Conservation (phyloP, 352 stramenopile species). For the Vaucheria bursata region DNA sequence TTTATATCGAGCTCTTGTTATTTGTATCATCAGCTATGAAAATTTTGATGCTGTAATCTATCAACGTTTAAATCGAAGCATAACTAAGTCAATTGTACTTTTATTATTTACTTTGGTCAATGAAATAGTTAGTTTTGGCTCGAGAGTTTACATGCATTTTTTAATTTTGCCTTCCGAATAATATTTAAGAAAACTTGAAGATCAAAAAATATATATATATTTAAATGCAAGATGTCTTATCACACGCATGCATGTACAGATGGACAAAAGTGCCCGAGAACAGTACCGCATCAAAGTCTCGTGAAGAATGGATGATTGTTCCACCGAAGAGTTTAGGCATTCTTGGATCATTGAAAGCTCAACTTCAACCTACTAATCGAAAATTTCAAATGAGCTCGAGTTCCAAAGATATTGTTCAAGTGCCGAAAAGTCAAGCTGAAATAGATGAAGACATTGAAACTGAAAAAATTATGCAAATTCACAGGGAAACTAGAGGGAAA, state of each 20-base stretch:
- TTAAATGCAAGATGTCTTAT: too few species aligned
- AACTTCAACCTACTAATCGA: not conserved
- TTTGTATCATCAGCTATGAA: too few species aligned
- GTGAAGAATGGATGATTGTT: not conserved
- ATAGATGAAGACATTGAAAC: not conserved
- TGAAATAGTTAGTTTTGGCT: too few species aligned
- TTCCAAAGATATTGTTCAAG: not conserved
- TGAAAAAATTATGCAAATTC: not conserved
- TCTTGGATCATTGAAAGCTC: not conserved
- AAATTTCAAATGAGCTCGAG: not conserved
- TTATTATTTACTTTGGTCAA: too few species aligned
- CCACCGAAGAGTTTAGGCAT: not conserved
- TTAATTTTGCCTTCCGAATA: too few species aligned
- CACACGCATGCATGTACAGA: not conserved
- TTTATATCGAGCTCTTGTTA: too few species aligned
- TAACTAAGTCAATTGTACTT: too few species aligned
- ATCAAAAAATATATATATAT: too few species aligned
- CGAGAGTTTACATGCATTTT: too few species aligned
- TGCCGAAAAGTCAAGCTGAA: not conserved
- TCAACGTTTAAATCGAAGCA: too few species aligned
- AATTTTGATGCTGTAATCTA: too few species aligned
- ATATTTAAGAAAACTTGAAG: too few species aligned
- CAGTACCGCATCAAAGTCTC: not conserved
- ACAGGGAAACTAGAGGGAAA: not conserved
- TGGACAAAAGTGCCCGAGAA: not conserved